Evolutionary conservation across 75 land plant species (phyloP), one percentile per base, ranked within the genome.

Genomic region (Sequoiadendron giganteum): DNA sequence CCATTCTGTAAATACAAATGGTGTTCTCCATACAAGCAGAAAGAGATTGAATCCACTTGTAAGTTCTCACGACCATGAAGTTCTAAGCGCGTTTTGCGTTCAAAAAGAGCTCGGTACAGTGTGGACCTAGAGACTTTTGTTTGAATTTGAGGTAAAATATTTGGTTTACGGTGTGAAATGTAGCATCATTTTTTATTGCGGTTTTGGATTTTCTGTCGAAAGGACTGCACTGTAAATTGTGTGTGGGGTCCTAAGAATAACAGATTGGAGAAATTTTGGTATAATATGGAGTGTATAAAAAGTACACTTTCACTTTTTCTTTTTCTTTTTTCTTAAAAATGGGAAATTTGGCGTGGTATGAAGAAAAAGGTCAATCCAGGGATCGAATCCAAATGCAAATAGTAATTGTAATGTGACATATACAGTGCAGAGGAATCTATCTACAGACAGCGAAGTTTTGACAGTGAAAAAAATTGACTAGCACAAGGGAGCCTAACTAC

Each of bases 171-270:
- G 30, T 82, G 84, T 82, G 84, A 82, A 47, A 32, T 45, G 52
- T 13, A 19, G 84, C 48, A 45, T 45, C 16, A n/a, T 45, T 82
- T 28, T 82, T 82, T 21, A n/a, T n/a, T 32, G 49, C 52, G 49
- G 32, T 25, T 45, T 82, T n/a, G 47, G n/a, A 39, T 82, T 82
- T 82, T 82, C 30, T 47, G 47, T 10, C 13, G 30, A 13, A 25
- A 45, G 84, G 32, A n/a, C 30, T n/a, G 49, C 47, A 13, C 84
- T 82, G 48, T 82, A 82, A 82, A 82, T 47, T 47, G 52, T 45
- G 52, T 43, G 84, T 82, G 84, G 84, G 84, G 84, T 47, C 84
- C 13, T n/a, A 5, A n/a, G 82, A 16, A 82, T 45, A 47, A 82
- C 52, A 25, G 15, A 82, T 47, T 3, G 42, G n/a, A 82, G 84